Base-by-base conservation (phyloP, 2,329 filamentous ascomycete genomes). In the Alternaria postmessia region DNA sequence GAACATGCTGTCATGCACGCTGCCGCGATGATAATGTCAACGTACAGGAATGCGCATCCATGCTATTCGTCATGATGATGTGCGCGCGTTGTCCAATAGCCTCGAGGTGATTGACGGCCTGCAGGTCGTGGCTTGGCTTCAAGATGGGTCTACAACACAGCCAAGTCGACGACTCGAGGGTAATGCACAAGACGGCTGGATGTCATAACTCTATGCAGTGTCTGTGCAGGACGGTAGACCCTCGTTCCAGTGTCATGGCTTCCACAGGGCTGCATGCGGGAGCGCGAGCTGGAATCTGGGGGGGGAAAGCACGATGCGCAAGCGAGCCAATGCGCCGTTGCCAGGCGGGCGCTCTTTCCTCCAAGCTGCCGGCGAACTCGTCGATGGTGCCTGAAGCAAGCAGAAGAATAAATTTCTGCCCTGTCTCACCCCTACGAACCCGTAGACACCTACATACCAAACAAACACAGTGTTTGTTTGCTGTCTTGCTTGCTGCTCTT, bases 251-350 rank as follows among this genome's bases (percentile, higher is more conserved):
- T 36, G 36, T 47, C 46, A 54, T 59, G 36, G 58, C 51, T 61
- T 47, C 58, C 52, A 59, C 66, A 67, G 66, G 59, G 61, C 54
- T 63, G 57, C 54, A 62, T 46, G 63, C 58, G 63, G 61, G 65
- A 64, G 59, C 62, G 54, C 60, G 60, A 61, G 61, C 58, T 39
- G 43, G 53, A 58, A 57, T 56, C 61, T 64, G 65, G 67, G 66
- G 62, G 62, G 51, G 57, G 42, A 65, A 69, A 60, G 67, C 67
- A 68, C 62, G 61, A 58, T 52, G 57, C 67, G 34, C 57, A 70
- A 70, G 67, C 67, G 67, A 70, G 57, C 67, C 67, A 70, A 70
- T 70, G 67, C 62, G 61, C 43, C 51, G 64, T 65, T 64, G 67
- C 61, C 62, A 64, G 60, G 60, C 62, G 59, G 55, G 53, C 60